These are phyloP conservation scores for Aureobasidium sp. DNA, from an alignment of 2,329 filamentous ascomycete genomes.

Conservation along the genomic window DNA sequence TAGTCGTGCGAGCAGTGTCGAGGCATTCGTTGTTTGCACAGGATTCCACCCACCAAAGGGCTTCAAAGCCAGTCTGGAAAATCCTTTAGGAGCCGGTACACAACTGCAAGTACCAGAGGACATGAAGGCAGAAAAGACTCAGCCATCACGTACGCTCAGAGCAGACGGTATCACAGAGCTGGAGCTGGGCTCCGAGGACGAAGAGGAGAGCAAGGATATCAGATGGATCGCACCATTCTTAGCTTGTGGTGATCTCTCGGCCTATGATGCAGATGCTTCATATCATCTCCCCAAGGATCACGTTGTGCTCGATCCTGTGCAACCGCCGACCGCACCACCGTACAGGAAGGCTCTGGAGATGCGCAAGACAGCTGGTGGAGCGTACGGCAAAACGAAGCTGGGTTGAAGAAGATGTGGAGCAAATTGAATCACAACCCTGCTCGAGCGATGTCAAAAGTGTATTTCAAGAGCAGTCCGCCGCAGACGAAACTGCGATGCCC, in stretches of 20 bases:
- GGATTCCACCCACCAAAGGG: conserved; percentile 75
- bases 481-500: not conserved
- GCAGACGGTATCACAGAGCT: conserved; percentile 44
- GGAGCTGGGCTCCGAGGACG: conserved; percentile 41
- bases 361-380: conserved; percentile 66
- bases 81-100: conserved; percentile 61
- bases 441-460: not conserved
- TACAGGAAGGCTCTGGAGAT: conserved; percentile 88
- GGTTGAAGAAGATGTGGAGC: conserved; percentile 13
- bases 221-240: conserved; percentile 93
- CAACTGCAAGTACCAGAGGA: conserved; percentile 35
- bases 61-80: conserved; percentile 68
- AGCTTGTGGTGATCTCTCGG: conserved; percentile 91
- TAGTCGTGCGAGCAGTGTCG: conserved; percentile 90
- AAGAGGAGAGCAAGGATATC: conserved; percentile 38
- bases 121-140: conserved; percentile 19
- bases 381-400: conserved; percentile 63
- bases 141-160: conserved; percentile 28
- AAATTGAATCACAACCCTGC: not conserved
- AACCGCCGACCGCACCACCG: conserved; percentile 90
- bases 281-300: conserved; percentile 83
- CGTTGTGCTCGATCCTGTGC: conserved; percentile 81
- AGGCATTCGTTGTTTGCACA: conserved; percentile 93
- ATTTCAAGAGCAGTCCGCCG: not conserved
- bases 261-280: conserved; percentile 92